Conservation (phyloP, 164 flowering plant species). For the Saururus chinensis region DNA sequence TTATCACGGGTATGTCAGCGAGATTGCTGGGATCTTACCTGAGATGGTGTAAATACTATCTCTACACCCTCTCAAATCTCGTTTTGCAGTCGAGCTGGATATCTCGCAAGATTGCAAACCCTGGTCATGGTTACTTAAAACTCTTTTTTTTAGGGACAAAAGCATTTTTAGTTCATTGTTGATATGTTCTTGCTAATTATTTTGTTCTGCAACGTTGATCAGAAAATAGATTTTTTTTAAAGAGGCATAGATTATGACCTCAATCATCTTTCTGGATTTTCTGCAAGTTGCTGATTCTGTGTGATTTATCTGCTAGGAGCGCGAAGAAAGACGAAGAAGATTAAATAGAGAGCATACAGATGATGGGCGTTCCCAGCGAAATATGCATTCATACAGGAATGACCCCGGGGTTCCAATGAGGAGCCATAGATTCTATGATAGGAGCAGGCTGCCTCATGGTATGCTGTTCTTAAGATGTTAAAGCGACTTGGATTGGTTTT, state of each 20-base stretch:
- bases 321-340: slow-evolving; percentile 71
- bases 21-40: too few species aligned
- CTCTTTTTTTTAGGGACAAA: too few species aligned
- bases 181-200: neutral
- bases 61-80: too few species aligned
- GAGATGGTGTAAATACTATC: too few species aligned
- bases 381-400: slow-evolving; percentile 23
- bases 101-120: too few species aligned
- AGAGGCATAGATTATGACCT: too few species aligned
- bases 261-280: neutral
- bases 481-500: neutral
- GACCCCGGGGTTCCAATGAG: slow-evolving; percentile 29
- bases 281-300: slow-evolving; percentile 2
- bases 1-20: too few species aligned
- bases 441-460: slow-evolving; percentile 70
- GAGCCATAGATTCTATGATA: slow-evolving; percentile 31
- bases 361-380: slow-evolving; percentile 32
- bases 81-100: too few species aligned
- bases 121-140: too few species aligned
- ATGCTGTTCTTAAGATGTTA: slow-evolving; percentile 6
- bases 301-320: slow-evolving; percentile 45
- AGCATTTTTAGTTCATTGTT: neutral
- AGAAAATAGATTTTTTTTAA: neutral
- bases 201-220: neutral
- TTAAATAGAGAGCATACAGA: slow-evolving; percentile 62